Percentiles rank a stretch among this genome's conserved stretches.
These are phyloP conservation scores for Poronia punctata DNA, from an alignment of 495 filamentous ascomycete genomes.

Conservation along the genomic window DNA sequence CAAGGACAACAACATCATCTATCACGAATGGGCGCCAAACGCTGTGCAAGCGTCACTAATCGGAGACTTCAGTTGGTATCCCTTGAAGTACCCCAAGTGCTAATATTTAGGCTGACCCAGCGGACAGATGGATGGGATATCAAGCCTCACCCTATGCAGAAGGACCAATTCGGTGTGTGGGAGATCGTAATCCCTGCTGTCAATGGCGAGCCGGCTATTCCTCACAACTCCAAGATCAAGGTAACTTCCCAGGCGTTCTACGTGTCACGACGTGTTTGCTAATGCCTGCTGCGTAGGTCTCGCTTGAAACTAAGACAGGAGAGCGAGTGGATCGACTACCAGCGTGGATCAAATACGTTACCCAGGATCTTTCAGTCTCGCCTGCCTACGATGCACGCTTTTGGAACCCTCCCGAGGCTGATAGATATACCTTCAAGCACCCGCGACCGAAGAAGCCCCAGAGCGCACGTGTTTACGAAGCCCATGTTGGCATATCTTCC, in stretches of 20 bases:
- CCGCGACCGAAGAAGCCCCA: slow-evolving; percentile 73
- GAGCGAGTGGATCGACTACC: slow-evolving; percentile 83
- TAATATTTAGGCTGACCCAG: slow-evolving; percentile 2
- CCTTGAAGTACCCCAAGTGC: slow-evolving; percentile 1
- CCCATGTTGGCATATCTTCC: slow-evolving; percentile 94
- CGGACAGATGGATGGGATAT: slow-evolving; percentile 77
- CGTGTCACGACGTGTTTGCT: slow-evolving; percentile 7
- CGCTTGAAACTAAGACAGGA: slow-evolving; percentile 70
- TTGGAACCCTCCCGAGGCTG: slow-evolving; percentile 81
- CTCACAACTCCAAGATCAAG: slow-evolving; percentile 93
- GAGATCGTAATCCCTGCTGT: slow-evolving; percentile 68
- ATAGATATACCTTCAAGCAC: slow-evolving; percentile 78
- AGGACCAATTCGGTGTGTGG: slow-evolving; percentile 81
- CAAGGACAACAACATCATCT: slow-evolving; percentile 75
- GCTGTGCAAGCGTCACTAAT: slow-evolving; percentile 78
- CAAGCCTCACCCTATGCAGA: slow-evolving; percentile 76
- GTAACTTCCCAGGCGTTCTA: slow-evolving; percentile 34
- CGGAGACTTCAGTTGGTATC: slow-evolving; percentile 78
- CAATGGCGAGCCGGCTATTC: slow-evolving; percentile 69
- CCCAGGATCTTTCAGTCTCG: slow-evolving; percentile 82
- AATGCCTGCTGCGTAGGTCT: slow-evolving; percentile 53
- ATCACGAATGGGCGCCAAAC: slow-evolving; percentile 96
- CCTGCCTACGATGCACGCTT: slow-evolving; percentile 91
- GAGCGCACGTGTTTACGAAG: slow-evolving; percentile 89
- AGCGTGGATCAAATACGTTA: slow-evolving; percentile 94